These are phyloP conservation scores for Kernera saxatilis DNA, from an alignment of 345 rosid species.

Conservation along the genomic window DNA sequence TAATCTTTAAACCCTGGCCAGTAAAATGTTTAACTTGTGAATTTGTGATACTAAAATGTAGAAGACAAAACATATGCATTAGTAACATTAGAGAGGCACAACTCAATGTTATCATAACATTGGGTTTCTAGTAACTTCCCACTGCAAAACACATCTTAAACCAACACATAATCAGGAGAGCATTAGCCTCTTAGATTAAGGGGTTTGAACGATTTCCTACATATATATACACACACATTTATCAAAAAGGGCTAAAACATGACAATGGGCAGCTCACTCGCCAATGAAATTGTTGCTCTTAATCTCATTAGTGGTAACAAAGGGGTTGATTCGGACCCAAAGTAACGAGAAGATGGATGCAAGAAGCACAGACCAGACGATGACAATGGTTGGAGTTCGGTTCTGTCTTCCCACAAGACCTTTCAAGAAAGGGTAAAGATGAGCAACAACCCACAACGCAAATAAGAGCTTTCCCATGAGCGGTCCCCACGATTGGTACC, in stretches of 20 bases:
- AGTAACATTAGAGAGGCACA: not conserved
- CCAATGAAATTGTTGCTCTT: not conserved
- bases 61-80: not conserved
- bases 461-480: slow-evolving; percentile 87
- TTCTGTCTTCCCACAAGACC: slow-evolving; percentile 91
- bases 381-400: slow-evolving; percentile 88
- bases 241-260: not conserved
- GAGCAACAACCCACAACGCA: slow-evolving; percentile 89
- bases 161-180: not conserved
- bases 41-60: not conserved
- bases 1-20: not conserved
- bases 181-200: not conserved
- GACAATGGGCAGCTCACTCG: not conserved
- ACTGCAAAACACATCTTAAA: not conserved
- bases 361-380: slow-evolving; percentile 89
- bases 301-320: slow-evolving; percentile 32
- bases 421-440: slow-evolving; percentile 89
- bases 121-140: not conserved
- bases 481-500: slow-evolving; percentile 96
- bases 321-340: slow-evolving; percentile 89
- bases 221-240: not conserved
- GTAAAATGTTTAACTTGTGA: too few relatives aligned
- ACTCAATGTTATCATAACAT: not conserved
- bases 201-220: not conserved
- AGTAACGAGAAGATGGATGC: slow-evolving; percentile 90